These are phyloP conservation scores for Syzygium malaccense DNA, from an alignment of 441 rosid species.

Conservation along the genomic window DNA sequence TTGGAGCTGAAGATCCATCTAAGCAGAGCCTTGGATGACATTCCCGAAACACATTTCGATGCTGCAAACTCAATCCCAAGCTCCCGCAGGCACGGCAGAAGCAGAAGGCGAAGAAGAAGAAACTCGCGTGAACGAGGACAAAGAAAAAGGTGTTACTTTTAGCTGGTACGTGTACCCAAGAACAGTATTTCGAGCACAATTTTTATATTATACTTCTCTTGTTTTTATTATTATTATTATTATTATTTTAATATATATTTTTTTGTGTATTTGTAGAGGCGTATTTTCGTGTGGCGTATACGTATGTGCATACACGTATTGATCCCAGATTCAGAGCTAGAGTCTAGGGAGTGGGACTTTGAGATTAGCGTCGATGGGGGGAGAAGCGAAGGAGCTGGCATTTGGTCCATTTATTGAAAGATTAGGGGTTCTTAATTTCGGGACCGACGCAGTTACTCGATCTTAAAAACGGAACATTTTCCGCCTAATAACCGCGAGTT, in stretches of 20 bases:
- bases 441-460: neutral
- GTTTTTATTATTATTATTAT: neutral
- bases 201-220: neutral
- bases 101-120: neutral
- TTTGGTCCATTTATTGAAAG: neutral
- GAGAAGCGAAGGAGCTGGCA: neutral
- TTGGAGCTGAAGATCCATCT: neutral
- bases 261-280: neutral
- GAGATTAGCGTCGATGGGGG: neutral
- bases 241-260: neutral
- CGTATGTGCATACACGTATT: neutral
- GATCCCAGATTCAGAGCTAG: neutral
- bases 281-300: neutral
- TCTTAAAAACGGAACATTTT: neutral
- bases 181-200: neutral
- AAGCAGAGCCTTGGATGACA: neutral
- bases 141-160: neutral
- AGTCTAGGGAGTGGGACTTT: neutral
- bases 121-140: no score
- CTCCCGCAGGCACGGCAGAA: neutral
- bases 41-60: neutral
- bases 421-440: neutral
- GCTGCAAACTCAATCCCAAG: neutral
- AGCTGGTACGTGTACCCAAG: neutral
- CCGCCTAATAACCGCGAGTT: neutral